These are phyloP conservation scores for Dionaea muscipula DNA, from an alignment of 179 eudicot genomes.

Conservation along the genomic window DNA sequence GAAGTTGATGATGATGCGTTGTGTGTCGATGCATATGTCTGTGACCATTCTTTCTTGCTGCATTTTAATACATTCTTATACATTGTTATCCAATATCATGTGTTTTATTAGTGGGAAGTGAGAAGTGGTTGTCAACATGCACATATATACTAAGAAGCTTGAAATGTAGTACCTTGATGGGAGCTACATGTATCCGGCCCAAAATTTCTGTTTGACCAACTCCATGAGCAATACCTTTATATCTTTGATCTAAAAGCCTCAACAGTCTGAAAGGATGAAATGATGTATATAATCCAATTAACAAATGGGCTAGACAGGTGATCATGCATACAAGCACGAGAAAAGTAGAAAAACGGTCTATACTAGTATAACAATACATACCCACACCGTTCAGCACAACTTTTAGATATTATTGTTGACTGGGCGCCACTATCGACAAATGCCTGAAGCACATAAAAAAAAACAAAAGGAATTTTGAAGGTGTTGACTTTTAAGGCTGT, in stretches of 20 bases:
- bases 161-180: constrained; percentile 54
- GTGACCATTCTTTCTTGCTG: too few species aligned
- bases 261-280: constrained; percentile 40
- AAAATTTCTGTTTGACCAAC: constrained; percentile 93
- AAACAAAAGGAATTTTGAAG: not conserved
- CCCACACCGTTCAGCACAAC: constrained; percentile 98
- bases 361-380: constrained; percentile 19
- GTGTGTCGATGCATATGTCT: too few species aligned
- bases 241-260: constrained; percentile 85
- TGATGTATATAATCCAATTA: not conserved
- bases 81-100: too few species aligned
- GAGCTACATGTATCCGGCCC: constrained; percentile 96
- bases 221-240: constrained; percentile 89
- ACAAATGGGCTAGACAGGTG: not conserved
- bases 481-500: too few species aligned
- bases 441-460: constrained; percentile 42
- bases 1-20: too few species aligned
- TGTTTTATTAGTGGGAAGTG: not conserved
- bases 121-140: not conserved
- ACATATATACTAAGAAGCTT: not conserved
- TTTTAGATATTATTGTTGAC: constrained; percentile 93
- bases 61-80: too few species aligned
- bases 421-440: constrained; percentile 99
- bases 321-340: not conserved
- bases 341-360: not conserved